phyloP scores from a whole-genome alignment of 352 stramenopile genomes.

The Globisporangium middletonii region DNA sequence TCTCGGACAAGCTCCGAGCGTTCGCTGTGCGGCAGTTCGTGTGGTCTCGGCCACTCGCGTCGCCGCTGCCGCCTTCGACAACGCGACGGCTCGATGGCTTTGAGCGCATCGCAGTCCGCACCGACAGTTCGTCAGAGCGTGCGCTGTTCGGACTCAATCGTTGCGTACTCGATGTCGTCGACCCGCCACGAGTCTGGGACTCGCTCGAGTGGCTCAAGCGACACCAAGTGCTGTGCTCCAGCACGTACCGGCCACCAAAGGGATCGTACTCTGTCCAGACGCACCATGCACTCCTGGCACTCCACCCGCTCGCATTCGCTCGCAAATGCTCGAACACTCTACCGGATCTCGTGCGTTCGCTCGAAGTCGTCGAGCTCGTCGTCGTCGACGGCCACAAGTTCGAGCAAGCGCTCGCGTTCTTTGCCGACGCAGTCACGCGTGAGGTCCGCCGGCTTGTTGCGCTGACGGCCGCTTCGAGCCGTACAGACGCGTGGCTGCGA shows the following conservation, averaged over 20 bases:
- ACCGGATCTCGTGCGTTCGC: background rate
- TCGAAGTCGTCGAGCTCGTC: constrained; percentile 35
- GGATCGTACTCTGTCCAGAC: constrained; percentile 34
- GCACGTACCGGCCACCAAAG: constrained; percentile 26
- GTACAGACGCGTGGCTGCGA: background rate
- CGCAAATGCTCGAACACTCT: background rate
- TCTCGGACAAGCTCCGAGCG: constrained; percentile 28
- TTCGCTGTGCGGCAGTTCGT: constrained; percentile 33
- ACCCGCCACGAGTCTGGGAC: constrained; percentile 5
- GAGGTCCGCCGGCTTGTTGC: constrained; percentile 23
- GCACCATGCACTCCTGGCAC: constrained; percentile 20
- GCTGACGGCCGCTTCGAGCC: background rate
- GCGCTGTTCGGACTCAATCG: constrained; percentile 14
- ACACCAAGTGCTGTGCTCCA: constrained; percentile 14
- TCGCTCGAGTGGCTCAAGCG: constrained; percentile 20
- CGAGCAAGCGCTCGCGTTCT: constrained; percentile 27
- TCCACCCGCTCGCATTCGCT: constrained; percentile 17
- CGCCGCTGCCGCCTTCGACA: background rate
- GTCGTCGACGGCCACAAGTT: constrained; percentile 31
- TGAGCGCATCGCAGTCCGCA: background rate
- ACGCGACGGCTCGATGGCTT: background rate
- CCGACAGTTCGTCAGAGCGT: background rate
- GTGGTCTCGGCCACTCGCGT: constrained; percentile 13
- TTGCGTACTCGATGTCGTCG: constrained; percentile 15
- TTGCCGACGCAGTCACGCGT: constrained; percentile 27